A percentile compares a stretch with the other conserved stretches of the same genome.
Conservation (phyloP, 768 basidiomycete genomes). For the Rhizopogon rudus region DNA sequence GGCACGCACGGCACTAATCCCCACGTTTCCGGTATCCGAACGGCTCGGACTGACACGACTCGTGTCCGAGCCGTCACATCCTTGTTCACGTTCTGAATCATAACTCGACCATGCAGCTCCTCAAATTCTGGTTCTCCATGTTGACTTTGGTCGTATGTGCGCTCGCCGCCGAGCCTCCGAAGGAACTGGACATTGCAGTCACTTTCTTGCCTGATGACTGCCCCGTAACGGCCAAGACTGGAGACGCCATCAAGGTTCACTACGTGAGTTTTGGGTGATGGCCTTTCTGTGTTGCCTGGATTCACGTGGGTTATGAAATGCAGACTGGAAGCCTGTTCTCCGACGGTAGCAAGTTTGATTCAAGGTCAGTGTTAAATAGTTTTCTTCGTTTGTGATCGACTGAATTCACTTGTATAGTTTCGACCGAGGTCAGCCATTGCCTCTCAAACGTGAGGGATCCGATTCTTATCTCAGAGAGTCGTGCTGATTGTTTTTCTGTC, state of each 20-base stretch:
- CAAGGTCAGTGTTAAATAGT: constrained; percentile 46
- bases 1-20: constrained; percentile 4
- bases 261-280: constrained; percentile 48
- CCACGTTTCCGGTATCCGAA: constrained; percentile 1
- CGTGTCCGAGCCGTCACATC: no score
- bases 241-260: constrained; percentile 69
- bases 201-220: constrained; percentile 58
- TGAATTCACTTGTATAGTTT: constrained; percentile 32
- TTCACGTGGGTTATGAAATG: constrained; percentile 7
- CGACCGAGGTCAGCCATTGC: constrained; percentile 72
- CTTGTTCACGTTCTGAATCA: no score
- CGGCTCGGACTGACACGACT: not conserved
- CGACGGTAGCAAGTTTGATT: constrained; percentile 85
- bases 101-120: constrained; percentile 42
- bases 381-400: not conserved
- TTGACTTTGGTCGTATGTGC: constrained; percentile 45
- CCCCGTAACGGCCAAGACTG: constrained; percentile 46
- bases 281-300: not conserved
- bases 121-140: constrained; percentile 40
- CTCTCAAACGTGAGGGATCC: constrained; percentile 63
- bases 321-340: constrained; percentile 79
- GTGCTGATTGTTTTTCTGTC: constrained; percentile 1
- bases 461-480: not conserved
- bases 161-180: constrained; percentile 43
- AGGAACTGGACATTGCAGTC: constrained; percentile 57